These are phyloP conservation scores for Gillenia trifoliata DNA, from an alignment of 306 rosid genomes.

Conservation along the genomic window DNA sequence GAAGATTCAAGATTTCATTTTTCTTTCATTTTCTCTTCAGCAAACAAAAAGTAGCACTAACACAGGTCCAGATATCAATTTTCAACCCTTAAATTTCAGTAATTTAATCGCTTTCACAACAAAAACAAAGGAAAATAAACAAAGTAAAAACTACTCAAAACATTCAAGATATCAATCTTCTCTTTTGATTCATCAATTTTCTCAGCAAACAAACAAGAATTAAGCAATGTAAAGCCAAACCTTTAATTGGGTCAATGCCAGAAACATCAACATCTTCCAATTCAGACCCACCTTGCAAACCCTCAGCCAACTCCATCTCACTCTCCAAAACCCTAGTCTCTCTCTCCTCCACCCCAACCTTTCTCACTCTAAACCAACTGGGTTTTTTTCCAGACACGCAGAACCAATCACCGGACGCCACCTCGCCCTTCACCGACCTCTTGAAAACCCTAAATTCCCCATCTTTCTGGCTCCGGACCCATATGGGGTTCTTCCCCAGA, in stretches of 20 bases:
- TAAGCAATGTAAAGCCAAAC: slow-evolving; percentile 24
- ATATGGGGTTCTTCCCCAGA: slow-evolving; percentile 70
- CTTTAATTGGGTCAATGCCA: slow-evolving; percentile 67
- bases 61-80: no score
- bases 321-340: slow-evolving; percentile 3
- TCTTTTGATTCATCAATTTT: background rate
- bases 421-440: slow-evolving; percentile 51
- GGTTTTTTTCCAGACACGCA: slow-evolving; percentile 55
- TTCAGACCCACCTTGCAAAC: slow-evolving; percentile 21
- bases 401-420: slow-evolving; percentile 60
- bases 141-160: background rate
- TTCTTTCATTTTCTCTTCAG: background rate
- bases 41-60: background rate
- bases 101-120: background rate
- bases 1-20: background rate
- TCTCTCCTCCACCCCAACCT: slow-evolving; percentile 14
- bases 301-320: slow-evolving; percentile 21
- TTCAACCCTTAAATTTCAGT: background rate
- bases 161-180: slow-evolving; percentile 1
- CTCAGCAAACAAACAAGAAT: background rate
- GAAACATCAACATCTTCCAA: slow-evolving; percentile 43
- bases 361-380: slow-evolving; percentile 50
- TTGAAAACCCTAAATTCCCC: slow-evolving; percentile 37
- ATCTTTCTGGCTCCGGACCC: slow-evolving; percentile 40
- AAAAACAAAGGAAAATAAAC: background rate